phyloP scores from a whole-genome alignment of 1,284 basidiomycete genomes.

The Erythrobasidium hasegawianum region DNA sequence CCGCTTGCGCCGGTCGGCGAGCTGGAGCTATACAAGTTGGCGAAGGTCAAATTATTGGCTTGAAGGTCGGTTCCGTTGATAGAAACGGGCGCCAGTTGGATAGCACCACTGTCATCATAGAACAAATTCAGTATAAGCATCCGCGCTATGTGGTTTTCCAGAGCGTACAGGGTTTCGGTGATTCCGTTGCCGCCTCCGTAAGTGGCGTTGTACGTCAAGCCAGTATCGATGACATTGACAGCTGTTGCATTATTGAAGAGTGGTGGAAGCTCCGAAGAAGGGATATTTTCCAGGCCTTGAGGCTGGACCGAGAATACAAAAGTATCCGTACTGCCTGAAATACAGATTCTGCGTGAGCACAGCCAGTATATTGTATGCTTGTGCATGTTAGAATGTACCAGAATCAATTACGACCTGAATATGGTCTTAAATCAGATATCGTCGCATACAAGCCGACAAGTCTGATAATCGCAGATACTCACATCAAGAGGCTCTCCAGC shows the following conservation, averaged over 20 bases:
- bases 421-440: no score
- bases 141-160: background rate
- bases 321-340: conserved; percentile 2
- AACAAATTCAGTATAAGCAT: no score
- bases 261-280: conserved; percentile 1
- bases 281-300: background rate
- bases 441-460: no score
- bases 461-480: no score
- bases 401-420: conserved; percentile 2
- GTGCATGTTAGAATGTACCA: background rate
- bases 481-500: conserved; percentile 1
- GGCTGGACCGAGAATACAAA: conserved; percentile 21
- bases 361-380: no score
- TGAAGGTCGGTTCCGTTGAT: conserved; percentile 22
- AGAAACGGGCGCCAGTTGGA: conserved; percentile 1
- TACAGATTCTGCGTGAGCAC: no score
- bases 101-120: conserved; percentile 7
- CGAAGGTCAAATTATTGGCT: conserved; percentile 25
- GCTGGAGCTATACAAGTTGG: conserved; percentile 20
- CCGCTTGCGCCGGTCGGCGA: conserved; percentile 11
- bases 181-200: conserved; percentile 27
- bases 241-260: conserved; percentile 27
- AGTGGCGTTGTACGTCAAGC: conserved; percentile 16
- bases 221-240: conserved; percentile 5
- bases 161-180: conserved; percentile 18